phyloP scores from a whole-genome alignment of 2,329 filamentous ascomycete species.

The Pseudogymnoascus verrucosus region DNA sequence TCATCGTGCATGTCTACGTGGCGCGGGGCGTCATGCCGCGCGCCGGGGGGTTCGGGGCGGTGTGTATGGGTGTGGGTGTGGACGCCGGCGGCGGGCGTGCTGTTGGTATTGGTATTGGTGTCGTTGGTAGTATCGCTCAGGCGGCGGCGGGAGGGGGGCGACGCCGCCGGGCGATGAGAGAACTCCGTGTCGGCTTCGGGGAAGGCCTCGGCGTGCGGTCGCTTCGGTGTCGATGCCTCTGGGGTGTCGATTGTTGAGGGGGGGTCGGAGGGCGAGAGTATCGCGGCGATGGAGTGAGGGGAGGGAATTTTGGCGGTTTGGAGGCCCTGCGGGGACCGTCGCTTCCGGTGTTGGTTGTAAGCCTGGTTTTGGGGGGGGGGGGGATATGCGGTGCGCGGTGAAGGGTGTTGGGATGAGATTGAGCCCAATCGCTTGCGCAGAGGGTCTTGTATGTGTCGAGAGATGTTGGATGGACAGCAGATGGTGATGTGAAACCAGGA shows the following conservation, averaged over 20 bases:
- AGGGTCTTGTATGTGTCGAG: no score
- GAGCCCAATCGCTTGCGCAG: no score
- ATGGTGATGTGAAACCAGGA: no score
- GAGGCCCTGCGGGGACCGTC: neutral
- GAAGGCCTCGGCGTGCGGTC: slow-evolving; percentile 28
- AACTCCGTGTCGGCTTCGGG: slow-evolving; percentile 18
- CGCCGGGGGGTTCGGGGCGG: neutral
- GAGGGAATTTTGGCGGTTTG: slow-evolving; percentile 29
- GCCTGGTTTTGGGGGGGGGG: neutral
- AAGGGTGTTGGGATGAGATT: no score
- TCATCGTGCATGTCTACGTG: slow-evolving; percentile 11
- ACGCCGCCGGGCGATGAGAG: slow-evolving; percentile 24
- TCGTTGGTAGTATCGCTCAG: neutral
- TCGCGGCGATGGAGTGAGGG: slow-evolving; percentile 29
- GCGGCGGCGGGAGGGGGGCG: slow-evolving; percentile 11
- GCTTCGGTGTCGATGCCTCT: slow-evolving; percentile 26
- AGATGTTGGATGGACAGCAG: no score
- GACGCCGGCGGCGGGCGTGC: neutral
- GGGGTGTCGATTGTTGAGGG: slow-evolving; percentile 17
- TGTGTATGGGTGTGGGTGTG: neutral
- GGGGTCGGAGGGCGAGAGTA: slow-evolving; percentile 27
- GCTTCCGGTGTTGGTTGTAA: neutral
- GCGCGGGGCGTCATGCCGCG: neutral
- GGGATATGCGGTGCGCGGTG: no score
- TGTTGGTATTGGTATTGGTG: neutral